phyloP scores from a whole-genome alignment of 2,329 filamentous ascomycete species.

The Nigrospora oryzae region DNA sequence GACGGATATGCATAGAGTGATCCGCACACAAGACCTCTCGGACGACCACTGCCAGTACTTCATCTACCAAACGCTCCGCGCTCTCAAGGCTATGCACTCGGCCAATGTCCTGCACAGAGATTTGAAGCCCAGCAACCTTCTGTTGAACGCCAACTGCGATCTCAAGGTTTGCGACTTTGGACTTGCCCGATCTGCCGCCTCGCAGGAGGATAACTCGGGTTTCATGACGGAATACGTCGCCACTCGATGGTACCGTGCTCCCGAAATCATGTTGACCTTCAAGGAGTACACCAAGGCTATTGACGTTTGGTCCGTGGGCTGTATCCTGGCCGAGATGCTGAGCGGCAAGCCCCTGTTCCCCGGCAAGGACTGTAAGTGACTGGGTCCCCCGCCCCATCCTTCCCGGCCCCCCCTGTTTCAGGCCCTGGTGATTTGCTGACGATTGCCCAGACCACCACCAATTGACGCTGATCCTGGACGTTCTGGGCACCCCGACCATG shows the following conservation, averaged over 20 bases:
- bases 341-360: constrained; percentile 97
- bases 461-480: constrained; percentile 91
- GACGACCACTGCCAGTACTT: constrained; percentile 99
- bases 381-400: too few relatives aligned
- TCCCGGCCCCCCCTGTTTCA: too few relatives aligned
- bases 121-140: constrained; percentile 92
- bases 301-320: constrained; percentile 98
- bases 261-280: constrained; percentile 99
- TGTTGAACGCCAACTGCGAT: constrained; percentile 97
- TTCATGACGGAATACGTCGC: constrained; percentile 99
- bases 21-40: constrained; percentile 94
- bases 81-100: constrained; percentile 98
- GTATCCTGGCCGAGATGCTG: constrained; percentile 96
- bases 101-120: constrained; percentile 97
- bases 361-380: constrained; percentile 84
- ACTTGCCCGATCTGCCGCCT: constrained; percentile 87
- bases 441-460: constrained; percentile 77
- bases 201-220: constrained; percentile 97
- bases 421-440: neutral
- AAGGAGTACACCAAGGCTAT: constrained; percentile 99
- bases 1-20: constrained; percentile 98
- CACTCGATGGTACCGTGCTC: constrained; percentile 96
- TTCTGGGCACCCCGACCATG: constrained; percentile 97
- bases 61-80: constrained; percentile 97
- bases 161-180: constrained; percentile 99